Conservation (phyloP, 2,329 filamentous ascomycete species). For the Penicillium hordei region DNA sequence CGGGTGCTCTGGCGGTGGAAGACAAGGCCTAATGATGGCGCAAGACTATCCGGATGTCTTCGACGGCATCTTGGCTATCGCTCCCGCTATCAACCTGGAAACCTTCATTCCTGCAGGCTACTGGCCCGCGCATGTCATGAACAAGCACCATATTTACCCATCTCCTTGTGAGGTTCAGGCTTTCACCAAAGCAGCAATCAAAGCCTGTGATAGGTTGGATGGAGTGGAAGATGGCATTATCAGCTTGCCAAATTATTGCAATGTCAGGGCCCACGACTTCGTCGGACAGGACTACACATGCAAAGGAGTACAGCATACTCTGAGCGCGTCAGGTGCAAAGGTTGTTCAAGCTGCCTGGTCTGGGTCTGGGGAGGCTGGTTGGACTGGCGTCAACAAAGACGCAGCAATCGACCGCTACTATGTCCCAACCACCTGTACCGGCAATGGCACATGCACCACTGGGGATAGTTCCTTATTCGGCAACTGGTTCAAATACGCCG, state of each 20-base stretch:
- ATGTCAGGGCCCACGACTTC: neutral
- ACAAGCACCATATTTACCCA: neutral
- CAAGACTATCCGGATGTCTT: constrained; percentile 57
- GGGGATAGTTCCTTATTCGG: neutral
- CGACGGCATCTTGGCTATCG: constrained; percentile 54
- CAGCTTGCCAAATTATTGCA: neutral
- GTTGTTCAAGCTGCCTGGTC: neutral
- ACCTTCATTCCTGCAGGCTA: neutral
- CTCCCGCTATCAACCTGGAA: neutral
- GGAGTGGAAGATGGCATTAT: neutral
- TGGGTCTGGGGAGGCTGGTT: neutral
- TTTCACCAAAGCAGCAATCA: neutral
- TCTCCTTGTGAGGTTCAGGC: neutral
- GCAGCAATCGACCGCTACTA: neutral
- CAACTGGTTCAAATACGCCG: neutral
- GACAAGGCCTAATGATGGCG: constrained; percentile 34
- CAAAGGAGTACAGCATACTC: neutral
- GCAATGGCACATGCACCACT: neutral
- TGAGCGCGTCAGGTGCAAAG: neutral
- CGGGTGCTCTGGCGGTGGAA: constrained; percentile 18
- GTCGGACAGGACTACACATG: neutral
- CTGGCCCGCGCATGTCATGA: neutral
- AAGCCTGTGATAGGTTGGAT: neutral
- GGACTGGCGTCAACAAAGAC: neutral
- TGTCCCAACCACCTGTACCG: neutral